Percentiles rank a stretch among this genome's conserved stretches.
These are phyloP conservation scores for Botrytis aclada DNA, from an alignment of 2,329 filamentous ascomycete species.

Conservation along the genomic window DNA sequence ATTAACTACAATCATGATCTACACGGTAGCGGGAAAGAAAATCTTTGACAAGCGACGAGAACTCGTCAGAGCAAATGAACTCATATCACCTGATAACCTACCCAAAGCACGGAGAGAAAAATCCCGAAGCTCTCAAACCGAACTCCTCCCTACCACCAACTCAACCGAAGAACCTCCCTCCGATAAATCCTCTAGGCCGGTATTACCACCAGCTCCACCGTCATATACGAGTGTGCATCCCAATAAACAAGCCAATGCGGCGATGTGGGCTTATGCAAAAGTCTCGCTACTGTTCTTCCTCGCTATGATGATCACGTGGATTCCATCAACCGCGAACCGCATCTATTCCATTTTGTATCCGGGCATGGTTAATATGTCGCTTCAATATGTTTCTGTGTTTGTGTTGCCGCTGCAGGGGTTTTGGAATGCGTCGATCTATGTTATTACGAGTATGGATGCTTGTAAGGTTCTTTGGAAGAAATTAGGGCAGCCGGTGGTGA, in stretches of 20 bases:
- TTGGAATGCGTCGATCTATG: constrained; percentile 80
- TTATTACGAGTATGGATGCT: constrained; percentile 58
- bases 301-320: constrained; percentile 70
- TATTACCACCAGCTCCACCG: not conserved
- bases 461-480: not conserved
- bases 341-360: constrained; percentile 65
- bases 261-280: constrained; percentile 67
- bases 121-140: constrained; percentile 48
- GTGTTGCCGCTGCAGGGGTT: constrained; percentile 80
- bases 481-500: not conserved
- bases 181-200: not conserved
- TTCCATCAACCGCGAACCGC: constrained; percentile 74
- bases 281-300: constrained; percentile 70
- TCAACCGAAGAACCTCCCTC: constrained; percentile 39
- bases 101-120: not conserved
- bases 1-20: constrained; percentile 60
- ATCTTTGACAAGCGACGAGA: constrained; percentile 66
- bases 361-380: constrained; percentile 49
- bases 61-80: constrained; percentile 8
- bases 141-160: constrained; percentile 38
- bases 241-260: constrained; percentile 47
- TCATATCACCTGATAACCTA: not conserved
- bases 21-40: constrained; percentile 61
- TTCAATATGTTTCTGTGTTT: constrained; percentile 68
- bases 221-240: not conserved